phyloP scores from a whole-genome alignment of 306 rosid genomes.

The Quercus variabilis region DNA sequence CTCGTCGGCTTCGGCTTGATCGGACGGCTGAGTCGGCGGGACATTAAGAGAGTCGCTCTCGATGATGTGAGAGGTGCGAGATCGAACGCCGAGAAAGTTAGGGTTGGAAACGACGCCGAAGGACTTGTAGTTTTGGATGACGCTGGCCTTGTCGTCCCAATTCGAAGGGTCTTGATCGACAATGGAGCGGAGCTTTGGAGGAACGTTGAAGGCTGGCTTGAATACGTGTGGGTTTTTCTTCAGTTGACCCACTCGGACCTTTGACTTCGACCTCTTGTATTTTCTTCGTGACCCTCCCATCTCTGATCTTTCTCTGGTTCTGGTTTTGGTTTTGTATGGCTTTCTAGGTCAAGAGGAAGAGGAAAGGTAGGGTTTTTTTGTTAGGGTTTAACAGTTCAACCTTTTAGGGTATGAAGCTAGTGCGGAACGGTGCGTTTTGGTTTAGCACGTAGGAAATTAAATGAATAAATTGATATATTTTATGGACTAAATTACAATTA shows the following conservation, averaged over 20 bases:
- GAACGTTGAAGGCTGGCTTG: constrained; percentile 73
- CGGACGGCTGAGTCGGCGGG: constrained; percentile 22
- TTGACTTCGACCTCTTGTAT: constrained; percentile 59
- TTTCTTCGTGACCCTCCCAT: constrained; percentile 96
- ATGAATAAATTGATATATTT: too few relatives aligned
- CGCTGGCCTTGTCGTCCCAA: constrained; percentile 72
- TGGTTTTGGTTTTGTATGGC: neutral
- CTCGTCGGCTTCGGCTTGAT: constrained; percentile 12
- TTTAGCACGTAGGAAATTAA: too few relatives aligned
- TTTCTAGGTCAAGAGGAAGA: constrained; percentile 6
- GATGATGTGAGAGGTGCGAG: constrained; percentile 51
- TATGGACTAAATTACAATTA: too few relatives aligned
- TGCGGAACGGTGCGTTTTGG: neutral
- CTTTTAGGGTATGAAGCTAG: neutral
- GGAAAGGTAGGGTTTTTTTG: neutral
- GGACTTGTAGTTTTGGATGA: constrained; percentile 63
- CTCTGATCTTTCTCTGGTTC: neutral
- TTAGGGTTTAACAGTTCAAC: constrained; percentile 4
- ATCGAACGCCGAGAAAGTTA: constrained; percentile 52
- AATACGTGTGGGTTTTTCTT: constrained; percentile 62
- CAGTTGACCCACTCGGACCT: constrained; percentile 75
- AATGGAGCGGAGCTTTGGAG: constrained; percentile 65
- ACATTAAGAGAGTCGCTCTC: constrained; percentile 48
- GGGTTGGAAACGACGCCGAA: constrained; percentile 81
- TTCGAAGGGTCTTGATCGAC: constrained; percentile 18